These are phyloP conservation scores for Bruguiera hainesii DNA, from an alignment of 441 rosid genomes.

Conservation along the genomic window DNA sequence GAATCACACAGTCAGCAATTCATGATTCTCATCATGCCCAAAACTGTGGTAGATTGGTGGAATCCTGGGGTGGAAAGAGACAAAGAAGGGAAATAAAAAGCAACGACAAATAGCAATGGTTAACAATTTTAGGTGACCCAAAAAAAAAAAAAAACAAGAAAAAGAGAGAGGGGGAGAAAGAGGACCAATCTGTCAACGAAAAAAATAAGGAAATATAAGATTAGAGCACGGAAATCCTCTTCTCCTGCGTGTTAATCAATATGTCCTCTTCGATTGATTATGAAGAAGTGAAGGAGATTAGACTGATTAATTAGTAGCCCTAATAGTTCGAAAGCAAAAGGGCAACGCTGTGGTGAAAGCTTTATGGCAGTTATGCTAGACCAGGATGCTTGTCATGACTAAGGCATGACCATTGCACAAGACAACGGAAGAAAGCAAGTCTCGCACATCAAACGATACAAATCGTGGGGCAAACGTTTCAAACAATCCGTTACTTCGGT, in stretches of 20 bases:
- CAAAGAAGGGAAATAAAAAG: no score
- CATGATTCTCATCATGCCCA: no score
- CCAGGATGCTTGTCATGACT: slow-evolving; percentile 15
- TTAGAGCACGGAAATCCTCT: no score
- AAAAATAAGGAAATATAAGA: no score
- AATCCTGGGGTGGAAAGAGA: no score
- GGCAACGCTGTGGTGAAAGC: neutral
- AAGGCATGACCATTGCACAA: slow-evolving; percentile 22
- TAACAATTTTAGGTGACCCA: neutral
- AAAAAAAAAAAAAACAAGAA: neutral
- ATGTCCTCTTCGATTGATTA: neutral
- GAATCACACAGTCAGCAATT: no score
- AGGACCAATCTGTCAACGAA: no score
- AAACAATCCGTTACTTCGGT: slow-evolving; percentile 12
- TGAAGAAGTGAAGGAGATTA: neutral
- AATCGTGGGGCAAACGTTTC: neutral
- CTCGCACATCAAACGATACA: neutral
- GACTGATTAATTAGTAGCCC: no score
- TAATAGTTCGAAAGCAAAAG: no score
- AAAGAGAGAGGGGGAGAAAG: neutral
- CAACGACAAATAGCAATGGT: no score
- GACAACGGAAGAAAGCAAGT: slow-evolving; percentile 12
- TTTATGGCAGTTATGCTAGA: slow-evolving; percentile 19
- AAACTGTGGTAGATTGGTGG: no score
- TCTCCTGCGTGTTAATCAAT: no score